These are phyloP conservation scores for Hypholoma fasciculare DNA, from an alignment of 768 basidiomycete species.

Conservation along the genomic window DNA sequence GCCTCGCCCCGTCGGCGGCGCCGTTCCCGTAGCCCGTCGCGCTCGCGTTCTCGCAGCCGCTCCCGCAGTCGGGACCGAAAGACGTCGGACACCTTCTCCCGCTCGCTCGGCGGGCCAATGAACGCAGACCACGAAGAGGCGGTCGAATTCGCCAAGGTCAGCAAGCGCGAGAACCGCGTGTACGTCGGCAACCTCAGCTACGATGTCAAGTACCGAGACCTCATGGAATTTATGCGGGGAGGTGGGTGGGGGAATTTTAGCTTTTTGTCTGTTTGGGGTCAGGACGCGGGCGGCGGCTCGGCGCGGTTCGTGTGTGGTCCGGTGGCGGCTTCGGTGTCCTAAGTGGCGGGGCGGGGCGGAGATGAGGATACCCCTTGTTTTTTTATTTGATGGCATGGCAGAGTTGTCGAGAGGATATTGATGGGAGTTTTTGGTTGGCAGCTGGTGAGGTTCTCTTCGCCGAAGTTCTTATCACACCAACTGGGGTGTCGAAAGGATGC, in stretches of 20 bases:
- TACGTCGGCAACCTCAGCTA: constrained; percentile 99
- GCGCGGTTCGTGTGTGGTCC: constrained; percentile 6
- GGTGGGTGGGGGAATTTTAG: constrained; percentile 87
- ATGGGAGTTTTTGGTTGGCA: constrained; percentile 92
- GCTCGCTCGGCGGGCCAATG: constrained; percentile 86
- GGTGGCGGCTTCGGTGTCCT: constrained; percentile 34
- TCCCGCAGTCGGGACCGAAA: constrained; percentile 71
- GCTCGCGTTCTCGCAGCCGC: constrained; percentile 60
- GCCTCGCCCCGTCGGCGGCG: constrained; percentile 65
- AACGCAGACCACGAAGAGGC: constrained; percentile 93
- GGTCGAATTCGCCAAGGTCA: constrained; percentile 90
- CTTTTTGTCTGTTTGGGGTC: constrained; percentile 25
- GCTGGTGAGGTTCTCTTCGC: constrained; percentile 99
- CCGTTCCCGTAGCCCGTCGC: constrained; percentile 43
- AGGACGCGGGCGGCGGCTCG: constrained; percentile 6
- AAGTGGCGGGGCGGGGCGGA: constrained; percentile 38
- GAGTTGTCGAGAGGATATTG: constrained; percentile 86
- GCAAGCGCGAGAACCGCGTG: constrained; percentile 97
- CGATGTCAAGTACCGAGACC: constrained; percentile 97
- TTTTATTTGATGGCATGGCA: constrained; percentile 46
- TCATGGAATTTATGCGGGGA: constrained; percentile 99
- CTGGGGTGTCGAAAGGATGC: constrained; percentile 97
- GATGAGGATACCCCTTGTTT: constrained; percentile 34
- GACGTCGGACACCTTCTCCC: constrained; percentile 64
- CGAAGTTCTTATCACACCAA: constrained; percentile 97